Evolutionary conservation across 148 eudicot species (phyloP), one percentile per base, ranked within the genome.

Genomic region (Gaultheria prostrata): DNA sequence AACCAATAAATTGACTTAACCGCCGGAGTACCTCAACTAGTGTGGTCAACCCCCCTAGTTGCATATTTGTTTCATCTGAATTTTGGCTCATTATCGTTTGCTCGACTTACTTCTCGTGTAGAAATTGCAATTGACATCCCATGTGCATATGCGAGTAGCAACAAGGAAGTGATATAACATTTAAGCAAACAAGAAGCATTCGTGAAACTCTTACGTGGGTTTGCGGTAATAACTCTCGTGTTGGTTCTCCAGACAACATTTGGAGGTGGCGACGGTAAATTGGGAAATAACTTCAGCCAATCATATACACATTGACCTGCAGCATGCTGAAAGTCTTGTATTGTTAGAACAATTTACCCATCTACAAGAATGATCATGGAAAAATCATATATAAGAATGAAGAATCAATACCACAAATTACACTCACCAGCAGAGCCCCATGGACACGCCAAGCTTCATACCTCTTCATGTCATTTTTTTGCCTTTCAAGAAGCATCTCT

Each of bases 371-470:
- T 49, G 24, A 10, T 71, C 69, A 53, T 79, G 71, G 28, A 18
- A 69, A 46, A 46, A 67, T 91, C 56, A 71, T 11, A 30, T 78
- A 50, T 21, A 24, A 32, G 61, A 24, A 84, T 35, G 20, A 35
- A 32, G 61, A 35, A 84, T 35, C 28, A 24, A 71, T 48, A 43
- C 35, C 74, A 86, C 63, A 33, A 54, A 71, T 21, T 48, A 84
- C 26, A 85, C 93, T 85, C 78, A 93, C 97, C 92, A 92, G 87
- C 88, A 93, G 86, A 63, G 94, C 97, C 79, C 97, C 97, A 84
- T 91, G 92, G 24, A 92, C 92, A 83, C 92, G 92, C 93, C 94
- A 93, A 77, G 97, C 93, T 89, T 93, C 97, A 69, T 87, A 88
- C 87, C 97, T 89, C 76, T 92, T 93, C 88, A 90, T 88, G 84